phyloP scores from a whole-genome alignment of 2,329 filamentous ascomycete genomes.

The Fusarium domesticum region DNA sequence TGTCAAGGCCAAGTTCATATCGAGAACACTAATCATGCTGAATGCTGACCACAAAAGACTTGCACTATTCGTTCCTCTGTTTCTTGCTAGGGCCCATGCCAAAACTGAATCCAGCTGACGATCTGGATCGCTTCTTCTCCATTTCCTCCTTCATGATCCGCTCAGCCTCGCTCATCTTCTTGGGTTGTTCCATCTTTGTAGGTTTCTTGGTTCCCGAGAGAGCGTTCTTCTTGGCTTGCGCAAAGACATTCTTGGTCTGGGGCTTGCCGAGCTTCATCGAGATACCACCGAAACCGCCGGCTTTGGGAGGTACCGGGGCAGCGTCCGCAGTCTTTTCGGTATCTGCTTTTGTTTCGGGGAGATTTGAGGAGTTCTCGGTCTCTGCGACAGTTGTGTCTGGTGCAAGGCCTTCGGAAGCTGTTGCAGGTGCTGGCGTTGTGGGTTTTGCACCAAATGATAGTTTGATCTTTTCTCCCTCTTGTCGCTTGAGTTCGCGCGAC shows the following conservation, averaged over 20 bases:
- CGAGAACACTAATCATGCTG: too few relatives aligned
- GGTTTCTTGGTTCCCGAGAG: conserved; percentile 62
- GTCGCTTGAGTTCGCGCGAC: conserved; percentile 52
- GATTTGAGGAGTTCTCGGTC: conserved; percentile 6
- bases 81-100: conserved; percentile 51
- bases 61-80: conserved; percentile 38
- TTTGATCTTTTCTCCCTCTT: conserved; percentile 73
- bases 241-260: conserved; percentile 76
- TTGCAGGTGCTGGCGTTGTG: conserved; percentile 10
- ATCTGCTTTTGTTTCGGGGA: conserved; percentile 4
- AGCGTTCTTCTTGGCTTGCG: conserved; percentile 65
- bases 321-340: conserved; percentile 12
- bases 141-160: conserved; percentile 85
- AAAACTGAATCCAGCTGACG: conserved; percentile 44
- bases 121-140: conserved; percentile 63
- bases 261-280: conserved; percentile 66
- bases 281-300: conserved; percentile 40
- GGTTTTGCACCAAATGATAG: conserved; percentile 60
- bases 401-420: conserved; percentile 19
- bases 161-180: conserved; percentile 86
- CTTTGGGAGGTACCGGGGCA: conserved; percentile 28
- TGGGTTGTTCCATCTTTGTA: conserved; percentile 57
- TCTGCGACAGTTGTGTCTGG: conserved; percentile 8
- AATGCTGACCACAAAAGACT: too few relatives aligned
- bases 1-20: neutral